phyloP scores from a whole-genome alignment of 2,329 filamentous ascomycete genomes.

The Colletotrichum endophyticum region DNA sequence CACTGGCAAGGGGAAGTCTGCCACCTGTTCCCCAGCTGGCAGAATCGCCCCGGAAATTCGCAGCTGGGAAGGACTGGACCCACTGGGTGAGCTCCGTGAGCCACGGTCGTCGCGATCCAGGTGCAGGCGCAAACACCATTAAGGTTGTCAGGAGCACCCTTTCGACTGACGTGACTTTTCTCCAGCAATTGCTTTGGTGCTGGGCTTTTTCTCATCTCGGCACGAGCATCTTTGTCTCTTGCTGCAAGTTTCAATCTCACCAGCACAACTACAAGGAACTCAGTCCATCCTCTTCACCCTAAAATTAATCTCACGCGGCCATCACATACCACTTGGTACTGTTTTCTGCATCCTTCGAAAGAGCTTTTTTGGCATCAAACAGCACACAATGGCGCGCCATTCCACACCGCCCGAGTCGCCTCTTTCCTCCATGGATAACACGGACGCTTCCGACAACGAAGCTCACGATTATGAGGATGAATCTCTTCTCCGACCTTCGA shows the following conservation, averaged over 20 bases:
- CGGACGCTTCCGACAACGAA: slow-evolving; percentile 22
- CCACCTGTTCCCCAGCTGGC: not conserved
- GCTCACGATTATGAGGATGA: slow-evolving; percentile 28
- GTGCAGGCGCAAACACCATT: slow-evolving; percentile 21
- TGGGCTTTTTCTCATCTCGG: not conserved
- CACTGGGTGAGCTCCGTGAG: slow-evolving; percentile 11
- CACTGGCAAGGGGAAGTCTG: not conserved
- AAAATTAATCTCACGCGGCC: not conserved
- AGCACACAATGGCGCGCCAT: slow-evolving; percentile 10
- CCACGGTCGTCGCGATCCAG: slow-evolving; percentile 17
- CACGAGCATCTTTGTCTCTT: not conserved
- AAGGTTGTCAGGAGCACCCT: not conserved
- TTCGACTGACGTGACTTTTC: not conserved
- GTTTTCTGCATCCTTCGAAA: slow-evolving; percentile 4
- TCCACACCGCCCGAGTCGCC: slow-evolving; percentile 19
- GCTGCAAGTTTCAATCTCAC: not conserved
- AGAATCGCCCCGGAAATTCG: not conserved
- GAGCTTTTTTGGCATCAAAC: not conserved
- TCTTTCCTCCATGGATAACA: slow-evolving; percentile 20
- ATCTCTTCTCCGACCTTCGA: slow-evolving; percentile 33
- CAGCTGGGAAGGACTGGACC: not conserved
- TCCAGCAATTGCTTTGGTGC: not conserved
- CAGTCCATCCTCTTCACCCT: not conserved
- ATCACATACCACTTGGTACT: not conserved
- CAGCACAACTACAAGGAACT: not conserved